Evolutionary conservation across 148 eudicot species (phyloP).

Genomic region (Silene uniflora): DNA sequence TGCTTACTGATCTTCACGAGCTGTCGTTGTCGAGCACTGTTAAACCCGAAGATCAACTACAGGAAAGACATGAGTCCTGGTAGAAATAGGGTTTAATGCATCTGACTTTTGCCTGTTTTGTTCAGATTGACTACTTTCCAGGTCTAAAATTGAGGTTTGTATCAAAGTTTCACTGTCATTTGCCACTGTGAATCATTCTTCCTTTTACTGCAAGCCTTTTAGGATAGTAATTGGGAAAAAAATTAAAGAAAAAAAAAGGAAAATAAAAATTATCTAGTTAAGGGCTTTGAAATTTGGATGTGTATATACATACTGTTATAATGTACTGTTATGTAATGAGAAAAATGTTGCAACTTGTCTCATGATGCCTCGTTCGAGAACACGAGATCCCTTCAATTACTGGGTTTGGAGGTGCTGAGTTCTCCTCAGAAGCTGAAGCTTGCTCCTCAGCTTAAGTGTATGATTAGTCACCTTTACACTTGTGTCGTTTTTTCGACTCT

Average conservation of each 20-base stretch:
- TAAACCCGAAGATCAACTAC: slow-evolving; percentile 27
- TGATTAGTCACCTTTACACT: too few relatives aligned
- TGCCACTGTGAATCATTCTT: slow-evolving; percentile 20
- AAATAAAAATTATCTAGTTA: not conserved
- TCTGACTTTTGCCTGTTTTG: slow-evolving; percentile 16
- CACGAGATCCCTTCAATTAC: not conserved
- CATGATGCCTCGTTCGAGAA: not conserved
- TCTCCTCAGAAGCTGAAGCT: not conserved
- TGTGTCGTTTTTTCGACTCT: not conserved
- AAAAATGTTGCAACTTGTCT: not conserved
- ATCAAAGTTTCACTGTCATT: slow-evolving; percentile 21
- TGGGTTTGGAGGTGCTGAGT: not conserved
- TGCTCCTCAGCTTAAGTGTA: not conserved
- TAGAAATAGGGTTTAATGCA: slow-evolving; percentile 1
- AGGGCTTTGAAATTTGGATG: not conserved
- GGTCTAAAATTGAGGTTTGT: slow-evolving; percentile 38
- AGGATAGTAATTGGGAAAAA: slow-evolving; percentile 24
- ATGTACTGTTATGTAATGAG: not conserved
- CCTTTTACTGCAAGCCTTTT: slow-evolving; percentile 24
- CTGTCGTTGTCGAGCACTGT: slow-evolving; percentile 62
- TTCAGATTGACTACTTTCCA: slow-evolving; percentile 28
- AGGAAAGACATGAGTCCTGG: slow-evolving; percentile 8
- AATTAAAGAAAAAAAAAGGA: not conserved
- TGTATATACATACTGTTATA: not conserved
- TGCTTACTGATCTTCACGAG: slow-evolving; percentile 82